Percentiles rank a stretch among this genome's conserved stretches.
Evolutionary conservation across 225 moss, liverwort and hornwort species (phyloP).

Genomic region (Sphagnum tenellum): DNA sequence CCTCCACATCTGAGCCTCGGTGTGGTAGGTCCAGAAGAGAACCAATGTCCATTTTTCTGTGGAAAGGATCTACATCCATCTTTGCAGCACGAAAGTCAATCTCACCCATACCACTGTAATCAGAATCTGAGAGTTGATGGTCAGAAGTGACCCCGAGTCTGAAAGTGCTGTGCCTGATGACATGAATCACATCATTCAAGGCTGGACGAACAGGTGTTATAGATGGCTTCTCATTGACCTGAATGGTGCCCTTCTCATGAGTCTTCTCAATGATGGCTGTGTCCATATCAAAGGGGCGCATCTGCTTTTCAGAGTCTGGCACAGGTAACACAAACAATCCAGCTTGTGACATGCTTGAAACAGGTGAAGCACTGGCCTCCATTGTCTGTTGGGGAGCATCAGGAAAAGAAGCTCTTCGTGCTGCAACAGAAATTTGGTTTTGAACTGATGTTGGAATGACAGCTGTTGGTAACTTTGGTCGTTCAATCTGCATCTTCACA

Average conservation of each 20-base stretch:
- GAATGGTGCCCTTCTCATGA: slow-evolving; percentile 49
- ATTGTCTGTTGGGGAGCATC: no score
- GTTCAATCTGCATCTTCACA: slow-evolving; percentile 17
- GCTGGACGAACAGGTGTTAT: slow-evolving; percentile 65
- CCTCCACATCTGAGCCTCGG: slow-evolving; percentile 51
- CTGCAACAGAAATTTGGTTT: slow-evolving; percentile 26
- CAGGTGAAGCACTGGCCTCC: not conserved
- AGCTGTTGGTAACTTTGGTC: slow-evolving; percentile 24
- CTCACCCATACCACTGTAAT: slow-evolving; percentile 58
- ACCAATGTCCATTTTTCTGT: slow-evolving; percentile 89
- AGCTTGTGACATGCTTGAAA: slow-evolving; percentile 1
- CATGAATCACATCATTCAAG: slow-evolving; percentile 95
- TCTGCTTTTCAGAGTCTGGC: slow-evolving; percentile 12
- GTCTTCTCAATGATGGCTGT: slow-evolving; percentile 30
- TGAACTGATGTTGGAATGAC: slow-evolving; percentile 23
- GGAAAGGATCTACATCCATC: slow-evolving; percentile 76
- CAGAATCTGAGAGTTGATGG: slow-evolving; percentile 29
- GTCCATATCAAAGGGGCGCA: slow-evolving; percentile 4
- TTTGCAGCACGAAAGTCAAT: slow-evolving; percentile 67
- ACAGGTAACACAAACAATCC: no score
- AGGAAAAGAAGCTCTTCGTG: slow-evolving; percentile 8
- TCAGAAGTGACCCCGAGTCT: slow-evolving; percentile 76
- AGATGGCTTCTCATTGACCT: slow-evolving; percentile 48
- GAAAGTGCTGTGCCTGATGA: slow-evolving; percentile 96
- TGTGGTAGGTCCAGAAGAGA: slow-evolving; percentile 81